Conservation (phyloP, 768 basidiomycete genomes). For the Suillus subaureus region DNA sequence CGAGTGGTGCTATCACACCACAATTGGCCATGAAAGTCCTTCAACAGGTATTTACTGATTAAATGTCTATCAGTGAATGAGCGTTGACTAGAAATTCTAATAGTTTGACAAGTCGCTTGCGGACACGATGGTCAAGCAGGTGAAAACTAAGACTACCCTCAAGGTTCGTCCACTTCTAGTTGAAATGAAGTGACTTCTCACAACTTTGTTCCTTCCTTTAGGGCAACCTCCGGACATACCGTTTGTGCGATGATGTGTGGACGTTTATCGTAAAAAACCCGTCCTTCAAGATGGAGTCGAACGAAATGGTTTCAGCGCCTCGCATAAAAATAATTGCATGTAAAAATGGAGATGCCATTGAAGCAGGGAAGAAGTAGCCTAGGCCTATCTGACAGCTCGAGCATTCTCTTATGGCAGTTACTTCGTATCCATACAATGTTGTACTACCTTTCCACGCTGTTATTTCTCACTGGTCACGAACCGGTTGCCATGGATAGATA, state of each 20-base stretch:
- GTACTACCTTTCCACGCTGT: slow-evolving; percentile 22
- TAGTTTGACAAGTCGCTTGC: slow-evolving; percentile 97
- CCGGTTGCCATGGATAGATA: slow-evolving; percentile 2
- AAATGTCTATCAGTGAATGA: slow-evolving; percentile 5
- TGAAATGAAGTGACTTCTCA: slow-evolving; percentile 6
- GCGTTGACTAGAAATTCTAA: slow-evolving; percentile 2
- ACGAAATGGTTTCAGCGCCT: slow-evolving; percentile 69
- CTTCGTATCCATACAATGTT: slow-evolving; percentile 29
- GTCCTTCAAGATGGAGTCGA: slow-evolving; percentile 93
- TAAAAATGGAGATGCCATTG: slow-evolving; percentile 91
- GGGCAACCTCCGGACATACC: slow-evolving; percentile 93
- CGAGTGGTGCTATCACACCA: slow-evolving; percentile 93
- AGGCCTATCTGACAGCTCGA: background rate
- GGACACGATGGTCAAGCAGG: slow-evolving; percentile 89
- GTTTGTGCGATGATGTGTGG: slow-evolving; percentile 96
- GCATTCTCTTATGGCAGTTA: background rate
- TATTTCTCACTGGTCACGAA: background rate
- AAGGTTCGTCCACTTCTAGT: slow-evolving; percentile 56
- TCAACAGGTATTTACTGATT: slow-evolving; percentile 68
- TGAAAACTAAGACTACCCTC: slow-evolving; percentile 92
- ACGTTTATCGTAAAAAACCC: slow-evolving; percentile 96
- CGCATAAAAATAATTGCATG: slow-evolving; percentile 98
- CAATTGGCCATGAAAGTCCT: slow-evolving; percentile 99
- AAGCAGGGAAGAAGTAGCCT: slow-evolving; percentile 68
- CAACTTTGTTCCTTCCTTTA: slow-evolving; percentile 30